These are phyloP conservation scores for Crithidia bombi DNA, from an alignment of 208 protist species.

Conservation along the genomic window DNA sequence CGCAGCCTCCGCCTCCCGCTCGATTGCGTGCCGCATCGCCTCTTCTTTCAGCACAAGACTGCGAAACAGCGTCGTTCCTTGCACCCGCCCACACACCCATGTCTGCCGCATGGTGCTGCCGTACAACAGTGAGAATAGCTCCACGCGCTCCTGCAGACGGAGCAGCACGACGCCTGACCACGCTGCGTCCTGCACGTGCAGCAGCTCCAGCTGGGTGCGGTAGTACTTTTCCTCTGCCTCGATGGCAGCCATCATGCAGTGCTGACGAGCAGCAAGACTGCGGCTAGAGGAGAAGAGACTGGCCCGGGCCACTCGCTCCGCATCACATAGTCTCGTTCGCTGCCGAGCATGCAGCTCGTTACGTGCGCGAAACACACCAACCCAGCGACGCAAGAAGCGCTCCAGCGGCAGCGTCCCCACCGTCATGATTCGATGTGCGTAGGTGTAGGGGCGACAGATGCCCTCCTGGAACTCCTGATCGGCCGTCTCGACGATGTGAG, in stretches of 20 bases:
- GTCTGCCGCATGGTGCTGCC: slow-evolving; percentile 52
- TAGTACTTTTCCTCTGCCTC: slow-evolving; percentile 40
- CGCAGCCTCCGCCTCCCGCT: slow-evolving; percentile 17
- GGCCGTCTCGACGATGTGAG: slow-evolving; percentile 35
- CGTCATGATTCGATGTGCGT: slow-evolving; percentile 36
- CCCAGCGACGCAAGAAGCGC: slow-evolving; percentile 44
- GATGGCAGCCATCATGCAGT: slow-evolving; percentile 27
- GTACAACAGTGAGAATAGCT: slow-evolving; percentile 58
- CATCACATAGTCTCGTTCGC: slow-evolving; percentile 12
- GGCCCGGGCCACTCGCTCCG: slow-evolving; percentile 36
- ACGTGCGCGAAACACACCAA: slow-evolving; percentile 34
- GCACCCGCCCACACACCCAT: slow-evolving; percentile 46
- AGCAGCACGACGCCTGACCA: slow-evolving; percentile 41
- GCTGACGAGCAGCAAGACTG: slow-evolving; percentile 18
- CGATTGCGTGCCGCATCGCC: slow-evolving; percentile 21
- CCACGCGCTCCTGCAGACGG: slow-evolving; percentile 41
- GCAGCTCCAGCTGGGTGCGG: slow-evolving; percentile 41
- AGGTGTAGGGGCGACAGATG: slow-evolving; percentile 9
- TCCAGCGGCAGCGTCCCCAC: slow-evolving; percentile 40
- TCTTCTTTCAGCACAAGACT: slow-evolving; percentile 39
- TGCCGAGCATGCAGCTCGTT: slow-evolving; percentile 22
- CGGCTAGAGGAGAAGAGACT: slow-evolving; percentile 38
- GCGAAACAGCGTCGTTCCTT: slow-evolving; percentile 48
- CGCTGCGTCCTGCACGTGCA: slow-evolving; percentile 40
- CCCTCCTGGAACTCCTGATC: slow-evolving; percentile 12